Evolutionary conservation across 306 rosid genomes (phyloP), one percentile per base, ranked within the genome.

Genomic region (Chamaecrista fasciculata): DNA sequence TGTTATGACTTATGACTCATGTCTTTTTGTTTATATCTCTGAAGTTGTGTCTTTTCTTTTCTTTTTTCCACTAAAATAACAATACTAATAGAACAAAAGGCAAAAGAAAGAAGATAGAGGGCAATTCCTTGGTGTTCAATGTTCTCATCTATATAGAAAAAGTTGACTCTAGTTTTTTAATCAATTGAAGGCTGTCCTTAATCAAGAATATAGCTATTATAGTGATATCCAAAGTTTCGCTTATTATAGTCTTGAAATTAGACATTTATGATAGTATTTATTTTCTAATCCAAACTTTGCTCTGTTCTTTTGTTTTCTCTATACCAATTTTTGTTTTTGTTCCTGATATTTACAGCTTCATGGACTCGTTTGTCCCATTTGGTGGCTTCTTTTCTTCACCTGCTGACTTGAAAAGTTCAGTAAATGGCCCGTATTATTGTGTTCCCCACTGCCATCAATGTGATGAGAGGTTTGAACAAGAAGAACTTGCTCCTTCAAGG

Each of bases 321-420:
- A 40, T 37, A 51, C 46, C 59, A 28, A 31, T 9, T 62, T 76
- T 80, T n/a, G n/a, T n/a, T 76, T 19, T 68, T 58, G 20, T 69
- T 77, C 66, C n/a, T 80, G 66, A 64, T 73, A 12, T 71, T 66
- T 64, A 46, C 99, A 95, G 99, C 86, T 86, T 95, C 73, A 87
- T 91, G 97, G 92, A 89, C 55, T 89, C 99, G 39, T 95, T 95
- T 80, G 91, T 95, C 61, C 99, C 99, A 23, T 81, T 95, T 55
- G 97, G 96, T 33, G 99, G 99, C 57, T 91, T 95, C 85, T 95
- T 95, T 65, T 72, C 96, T 34, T 80, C 97, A n/a, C 91, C 90
- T 61, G 76, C 96, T 69, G 97, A 91, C 73, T 52, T 82, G 21
- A 87, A 76, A 80, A 67, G 80, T 74, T 81, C 89, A 14, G 64